Percentiles rank a stretch among this genome's conserved stretches.
These are phyloP conservation scores for Phialophora macrospora DNA, from an alignment of 2,329 filamentous ascomycete genomes.

Conservation along the genomic window DNA sequence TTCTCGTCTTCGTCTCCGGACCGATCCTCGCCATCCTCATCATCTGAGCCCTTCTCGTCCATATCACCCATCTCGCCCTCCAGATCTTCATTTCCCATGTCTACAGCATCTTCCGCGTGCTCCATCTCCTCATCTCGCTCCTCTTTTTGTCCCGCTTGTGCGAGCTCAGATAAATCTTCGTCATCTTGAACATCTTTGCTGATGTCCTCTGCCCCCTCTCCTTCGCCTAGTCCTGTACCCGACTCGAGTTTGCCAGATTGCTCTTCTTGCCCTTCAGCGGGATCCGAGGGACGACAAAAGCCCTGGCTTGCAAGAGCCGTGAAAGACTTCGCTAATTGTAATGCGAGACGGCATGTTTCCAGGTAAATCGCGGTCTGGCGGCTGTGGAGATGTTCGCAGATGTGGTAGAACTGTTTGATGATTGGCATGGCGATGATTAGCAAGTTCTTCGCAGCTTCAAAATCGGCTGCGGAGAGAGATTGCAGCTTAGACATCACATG, in stretches of 20 bases:
- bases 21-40: slow-evolving; percentile 64
- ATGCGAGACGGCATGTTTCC: slow-evolving; percentile 73
- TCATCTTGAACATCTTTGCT: slow-evolving; percentile 95
- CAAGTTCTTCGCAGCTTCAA: slow-evolving; percentile 52
- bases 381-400: slow-evolving; percentile 63
- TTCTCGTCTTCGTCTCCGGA: slow-evolving; percentile 68
- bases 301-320: slow-evolving; percentile 79
- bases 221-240: slow-evolving; percentile 92
- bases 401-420: slow-evolving; percentile 70
- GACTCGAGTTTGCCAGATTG: slow-evolving; percentile 81
- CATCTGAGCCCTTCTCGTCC: slow-evolving; percentile 50
- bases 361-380: slow-evolving; percentile 69
- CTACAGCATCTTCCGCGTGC: slow-evolving; percentile 53
- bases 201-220: slow-evolving; percentile 94
- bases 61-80: slow-evolving; percentile 78
- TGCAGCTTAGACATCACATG: slow-evolving; percentile 54
- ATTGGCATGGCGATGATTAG: slow-evolving; percentile 71
- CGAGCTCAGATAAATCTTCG: slow-evolving; percentile 88
- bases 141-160: slow-evolving; percentile 70
- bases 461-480: slow-evolving; percentile 51
- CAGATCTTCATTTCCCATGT: slow-evolving; percentile 80
- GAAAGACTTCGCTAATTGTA: slow-evolving; percentile 76
- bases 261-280: slow-evolving; percentile 67
- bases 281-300: slow-evolving; percentile 88
- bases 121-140: slow-evolving; percentile 58